phyloP scores from a whole-genome alignment of 345 rosid genomes.

The Citrus sinensis region DNA sequence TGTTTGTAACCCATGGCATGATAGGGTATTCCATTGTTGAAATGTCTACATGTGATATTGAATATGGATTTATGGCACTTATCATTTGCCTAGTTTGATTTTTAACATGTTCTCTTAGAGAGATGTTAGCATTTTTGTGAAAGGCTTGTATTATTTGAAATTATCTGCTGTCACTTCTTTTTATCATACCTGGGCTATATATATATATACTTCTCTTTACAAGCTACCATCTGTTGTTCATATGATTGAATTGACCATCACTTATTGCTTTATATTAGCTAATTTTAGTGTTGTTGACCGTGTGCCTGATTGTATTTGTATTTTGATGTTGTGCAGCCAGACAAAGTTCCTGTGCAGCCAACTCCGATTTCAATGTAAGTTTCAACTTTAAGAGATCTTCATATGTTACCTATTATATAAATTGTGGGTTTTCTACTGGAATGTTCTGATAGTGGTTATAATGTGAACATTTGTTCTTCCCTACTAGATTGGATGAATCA shows the following conservation, averaged over 20 bases:
- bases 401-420: background rate
- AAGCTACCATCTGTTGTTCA: background rate
- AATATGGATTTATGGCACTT: background rate
- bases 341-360: slow-evolving; percentile 60
- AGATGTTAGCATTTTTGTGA: background rate
- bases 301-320: slow-evolving; percentile 3
- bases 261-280: background rate
- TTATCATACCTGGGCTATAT: background rate
- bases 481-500: background rate
- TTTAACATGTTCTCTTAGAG: background rate
- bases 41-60: background rate
- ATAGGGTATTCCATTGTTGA: background rate
- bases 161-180: background rate
- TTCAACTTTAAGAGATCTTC: slow-evolving; percentile 16
- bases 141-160: background rate
- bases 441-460: background rate
- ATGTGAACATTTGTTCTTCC: background rate
- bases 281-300: background rate
- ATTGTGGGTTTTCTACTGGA: background rate
- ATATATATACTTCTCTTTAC: background rate
- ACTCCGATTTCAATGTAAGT: slow-evolving; percentile 89
- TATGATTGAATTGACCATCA: background rate
- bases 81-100: background rate
- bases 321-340: slow-evolving; percentile 55
- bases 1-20: background rate